Conservation (phyloP, 202 grass and related monocot species). For the Cymbopogon flexuosus region DNA sequence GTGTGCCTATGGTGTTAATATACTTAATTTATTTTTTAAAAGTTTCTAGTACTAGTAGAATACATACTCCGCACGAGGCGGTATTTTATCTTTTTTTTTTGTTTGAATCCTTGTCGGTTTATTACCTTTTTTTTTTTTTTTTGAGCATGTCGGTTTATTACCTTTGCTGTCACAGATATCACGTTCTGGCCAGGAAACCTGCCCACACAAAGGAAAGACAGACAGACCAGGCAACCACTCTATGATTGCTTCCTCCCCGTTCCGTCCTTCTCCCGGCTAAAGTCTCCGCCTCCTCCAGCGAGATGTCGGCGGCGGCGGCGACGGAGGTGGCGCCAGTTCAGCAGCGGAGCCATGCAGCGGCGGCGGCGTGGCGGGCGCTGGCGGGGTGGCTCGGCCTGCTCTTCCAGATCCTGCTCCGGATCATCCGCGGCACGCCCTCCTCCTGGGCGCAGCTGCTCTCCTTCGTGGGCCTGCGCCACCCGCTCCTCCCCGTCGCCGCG, state of each 20-base stretch:
- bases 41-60: not conserved
- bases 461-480: slow-evolving; percentile 31
- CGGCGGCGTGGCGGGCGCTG: slow-evolving; percentile 47
- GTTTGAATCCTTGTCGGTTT: not conserved
- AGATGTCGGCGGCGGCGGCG: slow-evolving; percentile 26
- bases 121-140: no score
- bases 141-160: no score
- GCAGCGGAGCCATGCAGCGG: slow-evolving; percentile 26
- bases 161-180: not conserved
- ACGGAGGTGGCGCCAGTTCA: slow-evolving; percentile 27
- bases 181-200: not conserved
- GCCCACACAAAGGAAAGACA: not conserved
- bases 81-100: not conserved
- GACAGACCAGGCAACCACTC: not conserved
- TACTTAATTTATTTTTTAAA: no score
- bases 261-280: slow-evolving; percentile 6
- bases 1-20: no score
- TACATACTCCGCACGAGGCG: not conserved
- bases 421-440: slow-evolving; percentile 39
- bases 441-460: slow-evolving; percentile 41
- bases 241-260: slow-evolving; percentile 38
- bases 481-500: slow-evolving; percentile 33
- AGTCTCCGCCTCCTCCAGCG: slow-evolving; percentile 26
- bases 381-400: slow-evolving; percentile 51
- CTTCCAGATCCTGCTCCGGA: slow-evolving; percentile 54